These are phyloP conservation scores for Piloderma croceum DNA, from an alignment of 768 basidiomycete genomes.

Conservation along the genomic window DNA sequence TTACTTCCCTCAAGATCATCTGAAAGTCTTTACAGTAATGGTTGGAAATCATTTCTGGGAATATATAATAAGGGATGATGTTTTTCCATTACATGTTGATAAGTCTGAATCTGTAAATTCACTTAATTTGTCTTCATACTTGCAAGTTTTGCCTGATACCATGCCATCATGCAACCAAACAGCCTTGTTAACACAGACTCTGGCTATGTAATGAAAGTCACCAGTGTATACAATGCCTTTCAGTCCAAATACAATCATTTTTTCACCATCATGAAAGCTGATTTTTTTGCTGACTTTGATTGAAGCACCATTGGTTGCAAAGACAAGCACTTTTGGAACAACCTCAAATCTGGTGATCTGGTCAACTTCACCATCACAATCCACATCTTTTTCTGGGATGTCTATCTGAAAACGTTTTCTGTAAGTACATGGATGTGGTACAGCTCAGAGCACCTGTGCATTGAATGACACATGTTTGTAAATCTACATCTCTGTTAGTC, in stretches of 20 bases:
- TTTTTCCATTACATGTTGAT: no score
- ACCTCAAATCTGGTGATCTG: no score
- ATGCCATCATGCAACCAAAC: slow-evolving; percentile 23
- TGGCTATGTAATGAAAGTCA: slow-evolving; percentile 14
- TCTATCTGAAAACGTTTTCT: no score
- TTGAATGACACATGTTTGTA: not conserved
- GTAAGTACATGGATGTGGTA: slow-evolving; percentile 7
- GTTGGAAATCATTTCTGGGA: no score
- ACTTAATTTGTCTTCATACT: not conserved
- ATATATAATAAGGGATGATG: no score
- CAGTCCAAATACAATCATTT: slow-evolving; percentile 4
- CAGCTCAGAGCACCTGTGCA: not conserved
- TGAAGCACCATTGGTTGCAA: no score
- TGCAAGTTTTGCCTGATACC: not conserved
- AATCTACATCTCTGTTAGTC: not conserved
- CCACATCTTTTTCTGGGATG: not conserved
- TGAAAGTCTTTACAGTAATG: no score
- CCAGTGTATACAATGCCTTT: slow-evolving; percentile 17
- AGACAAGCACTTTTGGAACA: no score
- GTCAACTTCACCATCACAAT: slow-evolving; percentile 3
- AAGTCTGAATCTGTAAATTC: no score
- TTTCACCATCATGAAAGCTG: not conserved
- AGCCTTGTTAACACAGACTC: slow-evolving; percentile 7
- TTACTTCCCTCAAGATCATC: no score
- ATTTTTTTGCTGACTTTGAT: no score